Base-by-base conservation (phyloP, 805 yeast genomes). In the Candida glaebosa region DNA sequence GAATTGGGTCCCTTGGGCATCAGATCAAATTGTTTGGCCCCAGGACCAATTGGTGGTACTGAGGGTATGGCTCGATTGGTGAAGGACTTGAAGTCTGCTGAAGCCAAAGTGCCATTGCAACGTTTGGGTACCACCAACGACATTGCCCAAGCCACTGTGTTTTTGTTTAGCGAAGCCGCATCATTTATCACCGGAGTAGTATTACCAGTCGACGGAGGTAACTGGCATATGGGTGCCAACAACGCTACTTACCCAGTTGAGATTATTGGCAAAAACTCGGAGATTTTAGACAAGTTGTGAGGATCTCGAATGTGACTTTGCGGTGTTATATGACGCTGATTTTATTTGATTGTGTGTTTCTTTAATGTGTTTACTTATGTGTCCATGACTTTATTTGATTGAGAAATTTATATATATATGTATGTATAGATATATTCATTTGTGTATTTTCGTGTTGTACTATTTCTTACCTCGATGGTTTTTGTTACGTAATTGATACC, bases 1-100 rank as follows among this genome's bases (percentile, higher is more conserved):
- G 97, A 90, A 61, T 71, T 87, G 42, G 97, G 96, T 1, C 96
- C 96, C 1, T 60, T 87, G 44, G 97, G 97, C 3, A 76, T 90
- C 37, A 74, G 91, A 43, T 76, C 82, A 38, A 90, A 90, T 60
- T 79, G 85, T 53, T 76, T 90, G 47, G 96, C 96, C 1, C 98
- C 97, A 0, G 98, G 97, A 8, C 82, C 87, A 10, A 89, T 89
- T 51, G 85, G 64, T 2, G 84, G 79, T 5, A 89, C 97, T 2
- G 97, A 90, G 61, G 97, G 97, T 2, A 68, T 82, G 58, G 70
- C 76, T 31, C 71, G 93, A 44, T 71, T 90, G 45, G 61, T 71
- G 69, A 43, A 37, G 19, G 32, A 35, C 18, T 10, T 12, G 3
- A 38, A 35, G 8, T 8, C 20, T 25, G n/a, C 37, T 4, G 14